These are phyloP conservation scores for Mycena albidolilacea DNA, from an alignment of 768 basidiomycete genomes.

Conservation along the genomic window DNA sequence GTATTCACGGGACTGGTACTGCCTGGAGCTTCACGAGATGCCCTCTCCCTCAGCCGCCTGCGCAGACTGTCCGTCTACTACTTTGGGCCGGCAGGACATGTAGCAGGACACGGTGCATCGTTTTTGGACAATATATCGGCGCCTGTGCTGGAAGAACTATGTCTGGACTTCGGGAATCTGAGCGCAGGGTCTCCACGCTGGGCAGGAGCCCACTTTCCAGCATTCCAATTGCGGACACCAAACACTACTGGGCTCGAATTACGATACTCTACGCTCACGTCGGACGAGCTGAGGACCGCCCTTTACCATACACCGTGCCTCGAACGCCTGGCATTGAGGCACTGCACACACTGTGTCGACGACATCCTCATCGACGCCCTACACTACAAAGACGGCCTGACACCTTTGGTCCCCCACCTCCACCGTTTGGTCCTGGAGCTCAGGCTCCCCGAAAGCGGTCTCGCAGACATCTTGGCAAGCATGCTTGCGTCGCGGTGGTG, in stretches of 20 bases:
- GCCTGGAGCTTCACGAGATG: too few relatives aligned
- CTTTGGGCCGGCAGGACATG: too few relatives aligned
- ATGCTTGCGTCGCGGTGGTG: constrained; percentile 1
- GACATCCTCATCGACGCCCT: neutral
- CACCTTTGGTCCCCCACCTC: neutral
- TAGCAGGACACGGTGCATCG: too few relatives aligned
- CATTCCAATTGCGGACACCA: constrained; percentile 1
- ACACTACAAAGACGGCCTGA: neutral
- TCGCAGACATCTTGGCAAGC: neutral
- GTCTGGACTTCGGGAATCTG: too few relatives aligned
- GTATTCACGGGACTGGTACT: too few relatives aligned
- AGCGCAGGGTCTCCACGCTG: too few relatives aligned
- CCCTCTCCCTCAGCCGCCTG: too few relatives aligned
- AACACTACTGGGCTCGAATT: neutral
- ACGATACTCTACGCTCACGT: neutral
- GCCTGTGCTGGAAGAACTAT: too few relatives aligned
- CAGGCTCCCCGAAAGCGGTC: too few relatives aligned
- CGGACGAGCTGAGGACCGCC: neutral
- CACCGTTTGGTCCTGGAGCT: neutral
- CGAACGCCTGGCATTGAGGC: neutral
- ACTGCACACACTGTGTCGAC: neutral
- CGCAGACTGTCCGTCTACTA: too few relatives aligned
- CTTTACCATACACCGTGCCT: neutral
- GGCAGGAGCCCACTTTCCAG: neutral
- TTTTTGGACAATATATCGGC: too few relatives aligned